These are phyloP conservation scores for Yamadazyma scolyti DNA, from an alignment of 805 yeast species.

Conservation along the genomic window DNA sequence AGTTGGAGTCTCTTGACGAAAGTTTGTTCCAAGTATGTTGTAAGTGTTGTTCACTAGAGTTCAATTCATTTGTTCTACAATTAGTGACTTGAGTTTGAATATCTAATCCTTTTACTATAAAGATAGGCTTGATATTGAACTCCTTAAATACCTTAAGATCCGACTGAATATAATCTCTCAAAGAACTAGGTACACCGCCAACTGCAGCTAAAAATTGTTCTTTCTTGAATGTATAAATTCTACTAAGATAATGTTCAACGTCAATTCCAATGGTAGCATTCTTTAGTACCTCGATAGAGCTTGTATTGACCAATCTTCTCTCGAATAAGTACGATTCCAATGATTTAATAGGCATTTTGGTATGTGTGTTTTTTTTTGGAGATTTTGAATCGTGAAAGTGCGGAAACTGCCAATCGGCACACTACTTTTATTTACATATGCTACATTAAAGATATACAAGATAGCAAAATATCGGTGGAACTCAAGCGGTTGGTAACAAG, in stretches of 20 bases:
- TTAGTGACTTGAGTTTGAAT: conserved; percentile 33
- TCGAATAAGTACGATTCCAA: conserved; percentile 70
- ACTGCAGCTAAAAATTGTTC: conserved; percentile 72
- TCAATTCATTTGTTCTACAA: conserved; percentile 32
- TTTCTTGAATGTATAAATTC: conserved; percentile 57
- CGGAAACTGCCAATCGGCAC: too few relatives aligned
- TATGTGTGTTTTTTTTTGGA: too few relatives aligned
- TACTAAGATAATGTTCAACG: conserved; percentile 70
- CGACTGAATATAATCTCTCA: conserved; percentile 51
- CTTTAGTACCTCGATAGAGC: conserved; percentile 61
- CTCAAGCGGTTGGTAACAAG: too few relatives aligned
- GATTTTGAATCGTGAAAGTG: too few relatives aligned
- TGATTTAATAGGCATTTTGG: conserved; percentile 45
- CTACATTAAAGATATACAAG: too few relatives aligned
- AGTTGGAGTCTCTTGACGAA: conserved; percentile 18
- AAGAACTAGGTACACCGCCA: conserved; percentile 74
- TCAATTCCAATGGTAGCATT: conserved; percentile 79
- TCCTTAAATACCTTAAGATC: conserved; percentile 62
- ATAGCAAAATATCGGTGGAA: too few relatives aligned
- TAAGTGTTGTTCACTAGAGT: conserved; percentile 37
- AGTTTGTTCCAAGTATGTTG: conserved; percentile 38
- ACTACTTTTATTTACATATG: too few relatives aligned
- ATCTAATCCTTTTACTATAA: conserved; percentile 69
- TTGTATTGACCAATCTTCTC: conserved; percentile 54
- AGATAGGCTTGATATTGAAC: conserved; percentile 69